Percentiles rank a stretch among this genome's conserved stretches.
Evolutionary conservation across 108 stramenopile species (phyloP).

Genomic region (Skeletonema costatum): DNA sequence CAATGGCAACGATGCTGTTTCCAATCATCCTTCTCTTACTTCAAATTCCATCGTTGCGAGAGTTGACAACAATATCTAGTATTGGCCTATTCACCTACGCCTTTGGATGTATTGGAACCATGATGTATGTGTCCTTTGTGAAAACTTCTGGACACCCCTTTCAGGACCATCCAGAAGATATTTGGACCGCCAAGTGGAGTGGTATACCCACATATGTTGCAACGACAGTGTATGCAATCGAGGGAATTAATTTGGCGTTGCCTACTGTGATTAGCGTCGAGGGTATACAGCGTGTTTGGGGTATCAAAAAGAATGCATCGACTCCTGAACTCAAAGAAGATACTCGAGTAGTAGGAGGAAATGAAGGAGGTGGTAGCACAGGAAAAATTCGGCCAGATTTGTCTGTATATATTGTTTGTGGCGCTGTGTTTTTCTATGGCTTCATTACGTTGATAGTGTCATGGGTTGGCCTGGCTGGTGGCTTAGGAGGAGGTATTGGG

Average conservation of each 20-base stretch:
- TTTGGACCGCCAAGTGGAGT: slow-evolving; percentile 40
- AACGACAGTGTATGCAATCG: slow-evolving; percentile 50
- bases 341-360: not conserved
- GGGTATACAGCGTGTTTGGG: slow-evolving; percentile 26
- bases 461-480: slow-evolving; percentile 49
- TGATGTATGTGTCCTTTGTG: slow-evolving; percentile 43
- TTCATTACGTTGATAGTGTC: slow-evolving; percentile 40
- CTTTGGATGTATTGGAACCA: slow-evolving; percentile 44
- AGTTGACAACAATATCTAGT: slow-evolving; percentile 32
- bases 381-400: not conserved
- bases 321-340: not conserved
- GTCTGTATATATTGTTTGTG: slow-evolving; percentile 41
- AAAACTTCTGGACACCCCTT: slow-evolving; percentile 37
- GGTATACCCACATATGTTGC: slow-evolving; percentile 50
- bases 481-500: slow-evolving; percentile 47
- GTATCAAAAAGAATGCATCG: not conserved
- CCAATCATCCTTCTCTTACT: slow-evolving; percentile 44
- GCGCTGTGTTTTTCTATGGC: slow-evolving; percentile 45
- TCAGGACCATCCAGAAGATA: slow-evolving; percentile 38
- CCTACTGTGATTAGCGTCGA: slow-evolving; percentile 47
- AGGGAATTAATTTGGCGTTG: slow-evolving; percentile 52
- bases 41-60: slow-evolving; percentile 40
- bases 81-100: slow-evolving; percentile 39
- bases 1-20: slow-evolving; percentile 42
- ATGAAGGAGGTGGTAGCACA: not conserved